Evolutionary conservation across 164 flowering plant species (phyloP).

Genomic region (Cinnamomum chago): DNA sequence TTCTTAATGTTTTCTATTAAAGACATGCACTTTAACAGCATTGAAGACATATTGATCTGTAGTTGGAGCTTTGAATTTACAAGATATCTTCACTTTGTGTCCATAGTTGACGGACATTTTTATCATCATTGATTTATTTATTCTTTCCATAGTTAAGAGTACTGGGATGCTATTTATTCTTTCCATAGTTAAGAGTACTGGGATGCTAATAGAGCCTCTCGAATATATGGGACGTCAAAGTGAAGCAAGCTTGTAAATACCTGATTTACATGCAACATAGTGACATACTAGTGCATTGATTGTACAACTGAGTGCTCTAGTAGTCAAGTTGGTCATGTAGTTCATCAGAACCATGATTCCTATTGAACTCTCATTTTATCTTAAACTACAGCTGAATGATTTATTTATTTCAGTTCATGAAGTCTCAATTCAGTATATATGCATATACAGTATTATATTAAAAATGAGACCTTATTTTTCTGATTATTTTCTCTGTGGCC

Average conservation of each 20-base stretch:
- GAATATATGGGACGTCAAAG: background rate
- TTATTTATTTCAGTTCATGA: background rate
- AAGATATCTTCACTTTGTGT: background rate
- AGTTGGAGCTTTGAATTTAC: background rate
- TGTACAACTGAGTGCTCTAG: background rate
- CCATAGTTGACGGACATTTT: background rate
- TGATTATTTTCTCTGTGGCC: conserved; percentile 33
- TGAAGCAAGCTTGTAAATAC: background rate
- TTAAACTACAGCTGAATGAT: background rate
- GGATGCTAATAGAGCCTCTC: background rate
- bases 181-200: too few species aligned
- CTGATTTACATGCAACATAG: background rate
- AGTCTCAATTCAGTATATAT: background rate
- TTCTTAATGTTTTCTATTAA: background rate
- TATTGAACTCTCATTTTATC: background rate
- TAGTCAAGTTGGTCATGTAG: background rate
- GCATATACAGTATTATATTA: background rate
- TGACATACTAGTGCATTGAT: background rate
- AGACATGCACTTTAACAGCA: background rate
- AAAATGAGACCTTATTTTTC: conserved; percentile 13
- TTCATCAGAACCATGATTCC: conserved; percentile 1
- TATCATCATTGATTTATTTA: background rate
- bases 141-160: too few species aligned
- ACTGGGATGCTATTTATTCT: background rate
- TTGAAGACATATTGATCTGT: background rate